Evolutionary conservation across 2,329 filamentous ascomycete species (phyloP).

Genomic region (Elsinoe batatas): DNA sequence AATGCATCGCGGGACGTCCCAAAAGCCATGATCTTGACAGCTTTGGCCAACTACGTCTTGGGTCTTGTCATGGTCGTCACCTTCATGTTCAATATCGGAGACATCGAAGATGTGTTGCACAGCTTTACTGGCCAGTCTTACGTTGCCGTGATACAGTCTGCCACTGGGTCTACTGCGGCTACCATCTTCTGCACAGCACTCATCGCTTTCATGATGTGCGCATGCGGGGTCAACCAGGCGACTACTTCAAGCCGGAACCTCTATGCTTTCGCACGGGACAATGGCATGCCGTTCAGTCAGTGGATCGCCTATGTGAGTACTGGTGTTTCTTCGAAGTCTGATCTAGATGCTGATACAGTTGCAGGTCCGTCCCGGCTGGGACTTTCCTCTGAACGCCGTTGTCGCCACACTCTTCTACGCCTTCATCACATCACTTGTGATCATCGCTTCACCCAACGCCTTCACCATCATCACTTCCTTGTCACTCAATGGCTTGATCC

Average conservation of each 20-base stretch:
- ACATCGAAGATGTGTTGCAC: constrained; percentile 24
- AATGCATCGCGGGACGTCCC: constrained; percentile 27
- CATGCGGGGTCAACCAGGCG: constrained; percentile 22
- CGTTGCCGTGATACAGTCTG: constrained; percentile 28
- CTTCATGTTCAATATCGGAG: constrained; percentile 29
- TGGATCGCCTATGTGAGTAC: constrained; percentile 21
- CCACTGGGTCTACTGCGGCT: constrained; percentile 25
- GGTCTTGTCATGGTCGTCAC: constrained; percentile 34
- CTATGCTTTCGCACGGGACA: constrained; percentile 35
- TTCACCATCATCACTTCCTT: constrained; percentile 35
- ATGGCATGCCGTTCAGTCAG: constrained; percentile 27
- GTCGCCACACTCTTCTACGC: constrained; percentile 20
- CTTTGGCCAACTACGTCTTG: constrained; percentile 32
- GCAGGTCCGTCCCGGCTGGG: constrained; percentile 12
- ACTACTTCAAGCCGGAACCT: constrained; percentile 26
- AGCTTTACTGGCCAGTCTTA: constrained; percentile 24
- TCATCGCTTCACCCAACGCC: constrained; percentile 30
- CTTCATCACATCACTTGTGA: constrained; percentile 27
- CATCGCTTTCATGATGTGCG: constrained; percentile 25
- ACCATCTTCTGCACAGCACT: constrained; percentile 26
- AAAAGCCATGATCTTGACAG: constrained; percentile 32
- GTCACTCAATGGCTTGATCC: constrained; percentile 29
- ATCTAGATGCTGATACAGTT: background rate
- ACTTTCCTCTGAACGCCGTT: constrained; percentile 23
- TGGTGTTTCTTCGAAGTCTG: background rate